A percentile compares a stretch with the other conserved stretches of the same genome.
Evolutionary conservation across 495 filamentous ascomycete species (phyloP).

Genomic region (Elasticomyces elasticus): DNA sequence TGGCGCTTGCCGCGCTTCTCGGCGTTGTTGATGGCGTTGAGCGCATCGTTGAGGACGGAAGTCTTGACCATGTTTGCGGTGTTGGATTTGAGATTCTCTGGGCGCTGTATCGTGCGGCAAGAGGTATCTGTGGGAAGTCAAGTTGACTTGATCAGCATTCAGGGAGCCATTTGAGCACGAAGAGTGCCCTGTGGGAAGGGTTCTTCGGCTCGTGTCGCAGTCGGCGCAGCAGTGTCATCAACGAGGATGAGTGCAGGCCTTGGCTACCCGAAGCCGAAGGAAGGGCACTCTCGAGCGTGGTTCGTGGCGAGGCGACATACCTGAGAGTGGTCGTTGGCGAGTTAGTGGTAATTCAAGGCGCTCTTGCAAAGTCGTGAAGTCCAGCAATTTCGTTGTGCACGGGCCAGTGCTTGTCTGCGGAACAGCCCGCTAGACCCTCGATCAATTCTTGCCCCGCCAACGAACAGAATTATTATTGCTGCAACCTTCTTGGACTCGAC

Average conservation of each 20-base stretch:
- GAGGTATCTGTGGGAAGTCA: constrained; percentile 36
- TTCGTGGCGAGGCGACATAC: constrained; percentile 20
- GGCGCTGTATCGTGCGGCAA: constrained; percentile 29
- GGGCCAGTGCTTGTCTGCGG: no score
- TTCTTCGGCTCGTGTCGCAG: constrained; percentile 80
- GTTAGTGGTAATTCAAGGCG: background rate
- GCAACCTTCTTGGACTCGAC: background rate
- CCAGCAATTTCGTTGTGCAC: no score
- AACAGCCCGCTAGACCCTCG: no score
- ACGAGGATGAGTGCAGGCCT: constrained; percentile 27
- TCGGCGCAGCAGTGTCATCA: constrained; percentile 63
- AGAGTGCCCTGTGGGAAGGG: constrained; percentile 87
- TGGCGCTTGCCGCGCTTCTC: constrained; percentile 98
- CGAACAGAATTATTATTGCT: background rate
- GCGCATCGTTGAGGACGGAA: constrained; percentile 96
- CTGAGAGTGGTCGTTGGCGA: constrained; percentile 12
- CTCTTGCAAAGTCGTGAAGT: background rate
- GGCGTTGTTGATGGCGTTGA: constrained; percentile 99
- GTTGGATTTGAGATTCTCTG: constrained; percentile 68
- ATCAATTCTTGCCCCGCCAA: constrained; percentile 3
- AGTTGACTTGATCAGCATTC: constrained; percentile 65
- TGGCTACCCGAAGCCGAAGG: constrained; percentile 24
- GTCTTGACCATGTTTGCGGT: constrained; percentile 93
- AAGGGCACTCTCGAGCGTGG: constrained; percentile 18
- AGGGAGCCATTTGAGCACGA: constrained; percentile 72